Percentiles rank a stretch among this genome's conserved stretches.
phyloP scores from a whole-genome alignment of 148 eudicot genomes.

The Cornus florida region DNA sequence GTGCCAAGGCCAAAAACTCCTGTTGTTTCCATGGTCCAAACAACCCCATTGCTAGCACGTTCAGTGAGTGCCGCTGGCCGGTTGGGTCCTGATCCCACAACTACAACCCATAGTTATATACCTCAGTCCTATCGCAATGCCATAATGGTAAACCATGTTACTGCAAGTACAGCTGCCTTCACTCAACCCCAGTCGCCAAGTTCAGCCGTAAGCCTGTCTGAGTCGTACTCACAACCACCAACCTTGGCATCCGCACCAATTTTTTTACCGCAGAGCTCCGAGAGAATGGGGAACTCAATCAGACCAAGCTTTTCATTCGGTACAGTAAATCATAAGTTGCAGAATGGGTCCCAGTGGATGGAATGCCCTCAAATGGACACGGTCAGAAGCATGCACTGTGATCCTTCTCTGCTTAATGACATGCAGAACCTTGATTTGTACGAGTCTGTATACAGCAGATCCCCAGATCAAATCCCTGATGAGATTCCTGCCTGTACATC shows the following conservation, averaged over 20 bases:
- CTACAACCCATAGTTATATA: conserved; percentile 42
- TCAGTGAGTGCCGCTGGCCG: conserved; percentile 78
- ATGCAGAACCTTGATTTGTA: conserved; percentile 40
- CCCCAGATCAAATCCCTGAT: conserved; percentile 39
- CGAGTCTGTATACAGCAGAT: conserved; percentile 31
- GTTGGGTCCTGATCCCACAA: conserved; percentile 64
- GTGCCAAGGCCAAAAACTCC: conserved; percentile 46
- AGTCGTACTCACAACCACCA: conserved; percentile 50
- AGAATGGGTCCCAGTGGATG: conserved; percentile 51
- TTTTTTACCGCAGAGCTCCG: conserved; percentile 40
- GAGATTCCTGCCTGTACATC: conserved; percentile 54
- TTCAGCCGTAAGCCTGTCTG: conserved; percentile 37
- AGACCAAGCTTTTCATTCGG: conserved; percentile 47
- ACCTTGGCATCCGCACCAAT: conserved; percentile 34
- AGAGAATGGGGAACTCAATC: conserved; percentile 38
- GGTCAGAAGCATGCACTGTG: conserved; percentile 37
- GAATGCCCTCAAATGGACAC: conserved; percentile 48
- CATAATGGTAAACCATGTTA: conserved; percentile 51
- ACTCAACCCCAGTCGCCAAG: conserved; percentile 43
- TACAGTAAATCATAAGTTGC: conserved; percentile 36
- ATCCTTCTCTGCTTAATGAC: conserved; percentile 40
- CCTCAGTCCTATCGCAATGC: conserved; percentile 85
- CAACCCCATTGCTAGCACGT: conserved; percentile 51
- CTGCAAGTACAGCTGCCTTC: conserved; percentile 46
- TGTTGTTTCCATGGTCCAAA: conserved; percentile 46